phyloP scores from a whole-genome alignment of 176 grass and related monocot genomes.

The Triticum dicoccoides region DNA sequence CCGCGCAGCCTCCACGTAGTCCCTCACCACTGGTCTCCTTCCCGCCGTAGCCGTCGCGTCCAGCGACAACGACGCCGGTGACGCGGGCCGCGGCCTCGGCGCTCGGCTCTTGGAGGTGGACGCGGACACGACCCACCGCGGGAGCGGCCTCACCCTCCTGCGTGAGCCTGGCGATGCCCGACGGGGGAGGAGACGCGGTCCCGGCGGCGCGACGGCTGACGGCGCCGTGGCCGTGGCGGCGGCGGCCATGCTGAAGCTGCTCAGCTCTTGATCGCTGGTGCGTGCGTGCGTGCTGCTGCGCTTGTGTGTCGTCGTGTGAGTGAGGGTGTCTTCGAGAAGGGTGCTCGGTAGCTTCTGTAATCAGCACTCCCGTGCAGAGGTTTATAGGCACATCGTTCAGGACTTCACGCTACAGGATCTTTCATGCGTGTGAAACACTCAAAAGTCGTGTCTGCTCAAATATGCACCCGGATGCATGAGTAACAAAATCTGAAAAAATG shows the following conservation, averaged over 20 bases:
- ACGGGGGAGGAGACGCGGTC: background rate
- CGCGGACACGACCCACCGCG: conserved; percentile 15
- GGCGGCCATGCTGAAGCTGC: background rate
- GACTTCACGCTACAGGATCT: no score
- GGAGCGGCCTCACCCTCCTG: background rate
- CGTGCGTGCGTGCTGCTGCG: background rate
- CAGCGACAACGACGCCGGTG: background rate
- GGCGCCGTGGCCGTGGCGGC: background rate
- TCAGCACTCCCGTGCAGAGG: no score
- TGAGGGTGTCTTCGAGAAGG: background rate
- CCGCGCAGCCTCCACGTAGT: conserved; percentile 39
- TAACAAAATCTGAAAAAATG: no score
- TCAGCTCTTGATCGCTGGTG: background rate
- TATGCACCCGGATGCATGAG: no score
- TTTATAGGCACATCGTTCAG: background rate
- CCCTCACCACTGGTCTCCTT: conserved; percentile 16
- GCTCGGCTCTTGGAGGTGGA: conserved; percentile 5
- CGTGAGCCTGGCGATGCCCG: background rate
- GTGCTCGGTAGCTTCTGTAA: background rate
- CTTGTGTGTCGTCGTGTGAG: conserved; percentile 21
- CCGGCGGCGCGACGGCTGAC: background rate
- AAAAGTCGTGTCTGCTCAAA: no score
- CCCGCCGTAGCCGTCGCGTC: background rate
- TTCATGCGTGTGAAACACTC: no score
- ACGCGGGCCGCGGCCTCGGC: background rate